A percentile compares a stretch with the other conserved stretches of the same genome.
phyloP scores from a whole-genome alignment of 305 asterid genomes.

The Solanum chacoense region DNA sequence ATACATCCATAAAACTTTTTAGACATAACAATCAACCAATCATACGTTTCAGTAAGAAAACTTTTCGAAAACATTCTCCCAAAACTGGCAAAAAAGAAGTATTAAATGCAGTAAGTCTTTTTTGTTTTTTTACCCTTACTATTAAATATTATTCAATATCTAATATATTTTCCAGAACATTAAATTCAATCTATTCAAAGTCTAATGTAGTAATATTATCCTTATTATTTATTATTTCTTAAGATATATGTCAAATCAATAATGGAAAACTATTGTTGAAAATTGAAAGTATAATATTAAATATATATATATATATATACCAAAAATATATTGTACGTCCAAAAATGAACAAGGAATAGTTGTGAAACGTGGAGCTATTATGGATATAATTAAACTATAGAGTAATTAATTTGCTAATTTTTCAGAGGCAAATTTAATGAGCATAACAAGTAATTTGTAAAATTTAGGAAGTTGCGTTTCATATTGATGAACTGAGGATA shows the following conservation, averaged over 20 bases:
- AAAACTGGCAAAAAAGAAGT: not conserved
- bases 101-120: not conserved
- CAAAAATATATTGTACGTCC: not conserved
- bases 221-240: too few relatives aligned
- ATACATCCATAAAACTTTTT: not conserved
- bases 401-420: not conserved
- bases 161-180: not conserved
- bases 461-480: not conserved
- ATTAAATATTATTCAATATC: not conserved
- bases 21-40: not conserved
- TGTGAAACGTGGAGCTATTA: not conserved
- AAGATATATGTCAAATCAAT: too few relatives aligned
- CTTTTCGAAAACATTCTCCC: not conserved
- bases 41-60: not conserved
- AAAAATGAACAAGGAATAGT: not conserved
- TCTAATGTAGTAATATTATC: too few relatives aligned
- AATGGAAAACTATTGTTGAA: too few relatives aligned
- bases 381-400: not conserved
- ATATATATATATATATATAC: not conserved
- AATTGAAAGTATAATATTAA: too few relatives aligned
- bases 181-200: too few relatives aligned
- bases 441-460: not conserved
- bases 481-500: not conserved
- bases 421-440: not conserved
- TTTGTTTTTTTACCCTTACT: too few relatives aligned